Base-by-base conservation (phyloP, 768 basidiomycete species). In the Guyanaporus albipodus region DNA sequence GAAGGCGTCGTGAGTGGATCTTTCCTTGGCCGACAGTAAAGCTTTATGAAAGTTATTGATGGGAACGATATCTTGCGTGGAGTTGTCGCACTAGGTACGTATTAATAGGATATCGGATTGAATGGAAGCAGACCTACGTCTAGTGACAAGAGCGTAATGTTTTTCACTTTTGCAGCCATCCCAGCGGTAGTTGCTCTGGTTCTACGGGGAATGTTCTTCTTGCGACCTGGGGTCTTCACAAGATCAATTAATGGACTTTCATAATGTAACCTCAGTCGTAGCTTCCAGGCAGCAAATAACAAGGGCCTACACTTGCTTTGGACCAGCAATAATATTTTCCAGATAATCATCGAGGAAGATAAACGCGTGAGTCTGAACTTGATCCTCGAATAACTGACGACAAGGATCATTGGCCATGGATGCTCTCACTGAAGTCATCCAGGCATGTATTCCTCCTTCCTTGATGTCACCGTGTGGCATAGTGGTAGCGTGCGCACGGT, bases 201-300 rank as follows among this genome's bases (percentile, higher is more conserved):
- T 54, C 75, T 78, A 54, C 73, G 78, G 4, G 70, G 68, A 12
- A 74, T 64, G 38, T 71, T 73, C 67, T 78, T 87, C 64, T 79
- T 87, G 35, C 87, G 78, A 24, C 85, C 82, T 12, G 89, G 89
- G 1, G 90, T 91, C 68, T 91, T 91, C 3, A 91, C 79, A 15
- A 91, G 74, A 43, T 91, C 87, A 33, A 88, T 82, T 14, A 91
- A 75, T 8, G 80, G 77, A 38, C 88, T 90, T 52, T 14, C 32
- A 0, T 12, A 11, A 34, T 17, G 44, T 19, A 45, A 55, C 18
- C 49, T 40, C 14, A 40, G 40, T 22, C 19, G 27, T 9, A 23
- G 22, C 17, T 27, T 7, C 24, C 2, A 23, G 40, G 17, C 10
- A n/a, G 37, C 22, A 22, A 24, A 18, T 14, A 53, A 22, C 29